Percentiles rank a stretch among this genome's conserved stretches.
phyloP scores from a whole-genome alignment of 2,329 filamentous ascomycete species.

The Teratosphaeria pseudoeucalypti region DNA sequence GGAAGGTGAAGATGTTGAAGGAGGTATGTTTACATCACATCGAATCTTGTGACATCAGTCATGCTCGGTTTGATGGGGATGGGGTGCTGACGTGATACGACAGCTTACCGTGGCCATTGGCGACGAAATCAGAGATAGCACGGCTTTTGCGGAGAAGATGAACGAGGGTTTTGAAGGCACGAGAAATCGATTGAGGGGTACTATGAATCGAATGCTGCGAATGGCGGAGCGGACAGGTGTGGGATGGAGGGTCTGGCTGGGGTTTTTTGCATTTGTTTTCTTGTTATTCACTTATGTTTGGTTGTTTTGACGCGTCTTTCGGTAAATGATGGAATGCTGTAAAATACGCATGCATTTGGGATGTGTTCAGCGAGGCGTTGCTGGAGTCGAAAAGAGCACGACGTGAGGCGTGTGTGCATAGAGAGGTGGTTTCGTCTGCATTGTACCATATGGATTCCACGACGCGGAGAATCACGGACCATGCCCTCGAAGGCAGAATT shows the following conservation, averaged over 20 bases:
- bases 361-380: background rate
- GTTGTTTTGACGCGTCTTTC: constrained; percentile 44
- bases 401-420: background rate
- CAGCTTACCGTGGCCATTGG: constrained; percentile 88
- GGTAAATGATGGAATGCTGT: background rate
- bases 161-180: constrained; percentile 89
- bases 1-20: constrained; percentile 83
- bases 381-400: background rate
- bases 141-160: constrained; percentile 84
- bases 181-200: constrained; percentile 67
- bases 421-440: background rate
- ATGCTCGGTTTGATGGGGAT: background rate
- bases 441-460: background rate
- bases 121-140: constrained; percentile 86
- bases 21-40: constrained; percentile 48
- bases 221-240: constrained; percentile 96
- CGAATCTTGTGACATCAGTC: background rate
- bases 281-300: constrained; percentile 86
- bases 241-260: constrained; percentile 87
- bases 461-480: no score
- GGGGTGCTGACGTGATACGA: background rate
- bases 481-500: no score
- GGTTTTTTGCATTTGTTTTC: constrained; percentile 75
- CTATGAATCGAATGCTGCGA: constrained; percentile 92
- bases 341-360: background rate